Percentiles rank a stretch among this genome's conserved stretches.
Conservation (phyloP, 179 eudicot genomes). For the Spergularia azorica region DNA sequence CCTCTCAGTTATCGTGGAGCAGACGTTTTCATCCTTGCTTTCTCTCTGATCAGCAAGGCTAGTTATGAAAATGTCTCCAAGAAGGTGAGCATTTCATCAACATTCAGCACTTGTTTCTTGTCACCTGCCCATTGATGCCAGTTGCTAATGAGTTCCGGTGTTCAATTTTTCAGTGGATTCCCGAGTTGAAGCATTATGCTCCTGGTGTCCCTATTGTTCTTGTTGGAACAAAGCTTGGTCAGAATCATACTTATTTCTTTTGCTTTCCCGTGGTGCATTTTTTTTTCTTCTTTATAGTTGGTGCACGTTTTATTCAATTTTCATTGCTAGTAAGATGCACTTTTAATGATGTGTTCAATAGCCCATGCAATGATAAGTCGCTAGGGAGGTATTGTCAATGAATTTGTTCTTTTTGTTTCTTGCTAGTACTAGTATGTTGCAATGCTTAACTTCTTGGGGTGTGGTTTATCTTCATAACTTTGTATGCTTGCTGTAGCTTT, state of each 20-base stretch:
- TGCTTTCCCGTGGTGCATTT: background rate
- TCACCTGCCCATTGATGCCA: background rate
- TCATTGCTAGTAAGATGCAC: background rate
- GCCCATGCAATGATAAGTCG: background rate
- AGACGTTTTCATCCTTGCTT: constrained; percentile 48
- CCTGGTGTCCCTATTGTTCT: constrained; percentile 55
- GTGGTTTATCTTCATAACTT: background rate
- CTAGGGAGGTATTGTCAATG: background rate
- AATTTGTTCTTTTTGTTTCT: background rate
- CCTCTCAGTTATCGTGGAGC: constrained; percentile 56
- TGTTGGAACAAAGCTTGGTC: constrained; percentile 54
- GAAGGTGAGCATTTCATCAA: constrained; percentile 33
- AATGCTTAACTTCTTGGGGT: background rate
- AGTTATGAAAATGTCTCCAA: constrained; percentile 53
- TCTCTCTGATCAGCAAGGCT: constrained; percentile 50
- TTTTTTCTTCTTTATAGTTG: background rate
- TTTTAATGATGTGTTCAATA: background rate
- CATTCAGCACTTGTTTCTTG: background rate
- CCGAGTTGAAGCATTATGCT: constrained; percentile 53
- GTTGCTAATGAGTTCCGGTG: constrained; percentile 25
- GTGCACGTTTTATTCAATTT: background rate
- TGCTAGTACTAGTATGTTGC: too few relatives aligned
- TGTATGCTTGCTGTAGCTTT: background rate
- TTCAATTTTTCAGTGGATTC: constrained; percentile 47
- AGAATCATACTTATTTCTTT: constrained; percentile 28